A percentile compares a stretch with the other conserved stretches of the same genome.
Conservation (phyloP, 441 rosid genomes). For the Pelargonium citronellum region DNA sequence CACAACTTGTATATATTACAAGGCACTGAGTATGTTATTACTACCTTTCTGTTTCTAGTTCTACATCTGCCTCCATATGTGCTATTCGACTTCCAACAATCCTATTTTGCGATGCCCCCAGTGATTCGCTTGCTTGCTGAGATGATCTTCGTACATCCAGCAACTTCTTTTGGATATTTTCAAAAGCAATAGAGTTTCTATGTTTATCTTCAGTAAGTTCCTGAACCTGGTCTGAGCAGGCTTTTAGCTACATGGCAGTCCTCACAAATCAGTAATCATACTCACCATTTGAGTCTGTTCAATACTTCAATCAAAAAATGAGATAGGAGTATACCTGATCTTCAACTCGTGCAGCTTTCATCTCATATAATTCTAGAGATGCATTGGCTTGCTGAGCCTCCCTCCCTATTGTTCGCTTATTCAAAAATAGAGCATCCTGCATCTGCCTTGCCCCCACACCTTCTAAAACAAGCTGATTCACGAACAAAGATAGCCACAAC, state of each 20-base stretch:
- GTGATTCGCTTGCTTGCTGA: conserved; percentile 57
- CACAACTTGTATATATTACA: background rate
- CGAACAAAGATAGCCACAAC: conserved; percentile 18
- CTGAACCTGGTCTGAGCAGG: conserved; percentile 63
- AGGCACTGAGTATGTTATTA: background rate
- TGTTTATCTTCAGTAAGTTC: conserved; percentile 63
- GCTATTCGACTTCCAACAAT: conserved; percentile 49
- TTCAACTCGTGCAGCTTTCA: conserved; percentile 67
- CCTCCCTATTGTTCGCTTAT: conserved; percentile 55
- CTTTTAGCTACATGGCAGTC: conserved; percentile 57
- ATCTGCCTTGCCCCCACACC: conserved; percentile 70
- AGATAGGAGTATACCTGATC: conserved; percentile 58
- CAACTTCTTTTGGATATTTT: conserved; percentile 57
- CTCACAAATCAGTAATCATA: conserved; percentile 9
- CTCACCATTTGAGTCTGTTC: background rate
- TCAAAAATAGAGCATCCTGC: conserved; percentile 53
- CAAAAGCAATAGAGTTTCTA: conserved; percentile 47
- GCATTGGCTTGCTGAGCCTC: conserved; percentile 67
- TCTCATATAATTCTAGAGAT: conserved; percentile 54
- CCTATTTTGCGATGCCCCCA: conserved; percentile 58
- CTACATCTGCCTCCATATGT: conserved; percentile 50
- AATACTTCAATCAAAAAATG: conserved; percentile 2
- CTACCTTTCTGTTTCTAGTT: conserved; percentile 77
- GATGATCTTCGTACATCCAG: conserved; percentile 54
- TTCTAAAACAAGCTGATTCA: conserved; percentile 81